Conservation (phyloP, 2,329 filamentous ascomycete genomes). For the Talaromyces islandicus region DNA sequence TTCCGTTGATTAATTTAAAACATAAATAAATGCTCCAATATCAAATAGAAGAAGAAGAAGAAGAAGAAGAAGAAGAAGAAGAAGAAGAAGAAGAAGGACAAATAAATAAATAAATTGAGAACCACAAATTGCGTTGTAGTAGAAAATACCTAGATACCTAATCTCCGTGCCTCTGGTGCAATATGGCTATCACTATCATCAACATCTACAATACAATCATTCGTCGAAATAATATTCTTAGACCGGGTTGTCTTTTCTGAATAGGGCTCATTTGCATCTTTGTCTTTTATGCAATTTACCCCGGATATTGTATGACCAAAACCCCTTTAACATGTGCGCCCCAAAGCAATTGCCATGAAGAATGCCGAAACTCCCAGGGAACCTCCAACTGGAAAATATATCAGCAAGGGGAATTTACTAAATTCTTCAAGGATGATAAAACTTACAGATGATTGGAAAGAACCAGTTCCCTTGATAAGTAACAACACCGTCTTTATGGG, state of each 20-base stretch:
- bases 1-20: too few relatives aligned
- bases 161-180: too few relatives aligned
- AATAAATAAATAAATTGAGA: too few relatives aligned
- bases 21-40: too few relatives aligned
- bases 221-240: neutral
- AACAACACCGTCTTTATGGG: neutral
- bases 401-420: neutral
- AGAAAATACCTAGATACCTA: too few relatives aligned
- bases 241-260: neutral
- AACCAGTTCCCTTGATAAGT: neutral
- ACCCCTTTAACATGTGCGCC: neutral
- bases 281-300: neutral
- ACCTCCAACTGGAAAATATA: neutral
- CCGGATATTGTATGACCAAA: neutral
- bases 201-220: neutral
- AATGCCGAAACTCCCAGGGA: neutral
- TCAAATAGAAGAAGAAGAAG: too few relatives aligned
- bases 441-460: conserved; percentile 4
- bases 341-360: neutral
- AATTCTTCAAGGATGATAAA: neutral
- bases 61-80: too few relatives aligned
- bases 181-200: too few relatives aligned
- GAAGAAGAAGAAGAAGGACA: too few relatives aligned
- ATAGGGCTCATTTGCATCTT: neutral
- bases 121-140: too few relatives aligned